Base-by-base conservation (phyloP, 352 stramenopile genomes). In the Pythium rhizo-oryzae region DNA sequence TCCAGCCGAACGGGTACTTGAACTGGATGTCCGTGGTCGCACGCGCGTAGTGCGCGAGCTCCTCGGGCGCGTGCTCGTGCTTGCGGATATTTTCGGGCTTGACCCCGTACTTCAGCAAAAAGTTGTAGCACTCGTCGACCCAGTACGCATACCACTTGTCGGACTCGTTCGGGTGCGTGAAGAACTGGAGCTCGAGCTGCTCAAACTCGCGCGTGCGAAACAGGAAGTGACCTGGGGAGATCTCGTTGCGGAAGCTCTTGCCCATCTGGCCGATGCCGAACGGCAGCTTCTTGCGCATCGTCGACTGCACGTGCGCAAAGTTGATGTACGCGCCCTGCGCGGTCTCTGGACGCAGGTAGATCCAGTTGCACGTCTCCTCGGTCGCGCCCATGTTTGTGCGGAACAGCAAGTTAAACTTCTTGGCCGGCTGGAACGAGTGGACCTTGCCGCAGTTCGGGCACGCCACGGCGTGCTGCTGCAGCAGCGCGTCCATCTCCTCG, bases 241-340 rank as follows among this genome's bases (percentile, higher is more conserved):
- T 99, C 81, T 99, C 97, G 70, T 99, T 99, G 21, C 97, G 89
- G 76, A 99, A 99, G 57, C 96, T 97, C 74, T 99, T 99, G 66
- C 97, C 97, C 75, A 99, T 97, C 71, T 99, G 96, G 0, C 94
- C 97, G 62, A 99, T 96, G 16, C 96, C 97, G 69, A 99, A 99
- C 21, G 97, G 97, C 58, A 97, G 74, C 41, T 98, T 98, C 73
- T 91, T 88, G 37, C 97, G 82, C 72, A 93, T 93, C 7, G 92
- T 96, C 47, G 78, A 89, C 63, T 98, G 83, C 28, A 98, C 93
- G 69, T 98, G 97, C 62, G 96, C 94, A 75, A 99, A 99, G 76
- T 99, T 99, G 70, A 98, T 97, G 82, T 99, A 99, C 55, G 98
- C 98, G 21, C 97, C 97, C 66, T 99, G 97, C 11, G 97, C 97